Conservation (phyloP, 108 stramenopile species). For the Parietichytrium sp. region DNA sequence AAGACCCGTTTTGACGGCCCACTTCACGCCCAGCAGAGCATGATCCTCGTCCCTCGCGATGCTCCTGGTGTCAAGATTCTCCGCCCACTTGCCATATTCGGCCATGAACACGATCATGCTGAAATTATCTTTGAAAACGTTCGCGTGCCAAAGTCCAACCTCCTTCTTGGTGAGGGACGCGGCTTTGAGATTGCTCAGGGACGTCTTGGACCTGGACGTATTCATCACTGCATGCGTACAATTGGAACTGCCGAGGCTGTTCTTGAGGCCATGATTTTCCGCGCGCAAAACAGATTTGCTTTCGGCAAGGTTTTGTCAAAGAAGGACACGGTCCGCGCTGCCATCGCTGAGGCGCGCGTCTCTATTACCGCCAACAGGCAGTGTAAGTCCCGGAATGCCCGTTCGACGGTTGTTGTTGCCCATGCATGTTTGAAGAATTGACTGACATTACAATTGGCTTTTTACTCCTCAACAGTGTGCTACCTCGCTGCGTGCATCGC, state of each 20-base stretch:
- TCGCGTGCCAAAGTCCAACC: conserved; percentile 42
- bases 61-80: conserved; percentile 72
- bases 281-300: conserved; percentile 13
- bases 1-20: conserved; percentile 51
- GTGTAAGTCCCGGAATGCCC: too few species aligned
- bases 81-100: conserved; percentile 84
- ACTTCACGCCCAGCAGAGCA: conserved; percentile 55
- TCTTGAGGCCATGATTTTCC: conserved; percentile 14
- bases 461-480: too few species aligned
- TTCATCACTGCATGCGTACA: conserved; percentile 50
- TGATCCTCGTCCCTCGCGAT: conserved; percentile 73
- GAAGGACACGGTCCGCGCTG: conserved; percentile 29
- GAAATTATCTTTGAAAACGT: conserved; percentile 57
- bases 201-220: conserved; percentile 45
- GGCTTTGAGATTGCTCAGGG: conserved; percentile 63
- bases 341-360: conserved; percentile 29
- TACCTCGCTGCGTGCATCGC: conserved; percentile 50
- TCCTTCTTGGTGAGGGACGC: conserved; percentile 57
- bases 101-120: conserved; percentile 81
- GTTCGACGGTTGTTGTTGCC: too few species aligned
- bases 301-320: conserved; percentile 42
- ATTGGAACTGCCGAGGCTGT: conserved; percentile 39
- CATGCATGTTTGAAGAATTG: too few species aligned
- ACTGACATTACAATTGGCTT: too few species aligned
- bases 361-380: conserved; percentile 21